Evolutionary conservation across 2,329 filamentous ascomycete genomes (phyloP).

Genomic region (Ophiostoma triangulosporum): DNA sequence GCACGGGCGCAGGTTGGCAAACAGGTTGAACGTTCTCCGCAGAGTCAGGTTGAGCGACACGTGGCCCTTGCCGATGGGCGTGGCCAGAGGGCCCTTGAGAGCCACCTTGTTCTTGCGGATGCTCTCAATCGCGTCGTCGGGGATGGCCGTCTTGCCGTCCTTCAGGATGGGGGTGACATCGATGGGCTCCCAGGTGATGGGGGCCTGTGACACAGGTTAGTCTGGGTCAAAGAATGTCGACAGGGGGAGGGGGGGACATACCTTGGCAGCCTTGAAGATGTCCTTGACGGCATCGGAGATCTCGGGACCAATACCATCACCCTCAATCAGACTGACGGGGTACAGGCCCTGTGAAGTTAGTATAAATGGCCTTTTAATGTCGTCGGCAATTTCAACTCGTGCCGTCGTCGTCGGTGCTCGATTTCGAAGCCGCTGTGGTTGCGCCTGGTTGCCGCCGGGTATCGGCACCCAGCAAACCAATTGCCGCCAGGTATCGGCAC

Average conservation of each 20-base stretch:
- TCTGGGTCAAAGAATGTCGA: slow-evolving; percentile 16
- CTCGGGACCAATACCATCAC: slow-evolving; percentile 96
- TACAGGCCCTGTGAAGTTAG: slow-evolving; percentile 60
- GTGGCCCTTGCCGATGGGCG: slow-evolving; percentile 95
- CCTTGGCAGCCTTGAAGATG: slow-evolving; percentile 91
- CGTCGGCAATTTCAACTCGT: background rate
- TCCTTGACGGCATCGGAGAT: slow-evolving; percentile 97
- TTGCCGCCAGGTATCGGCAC: no score
- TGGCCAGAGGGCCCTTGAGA: slow-evolving; percentile 96
- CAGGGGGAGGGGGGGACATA: slow-evolving; percentile 26
- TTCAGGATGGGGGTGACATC: slow-evolving; percentile 90
- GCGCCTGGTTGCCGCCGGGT: background rate
- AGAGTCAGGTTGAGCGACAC: slow-evolving; percentile 98
- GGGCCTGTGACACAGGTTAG: slow-evolving; percentile 46
- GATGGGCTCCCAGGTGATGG: slow-evolving; percentile 92
- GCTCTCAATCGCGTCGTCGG: slow-evolving; percentile 82
- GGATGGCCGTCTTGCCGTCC: slow-evolving; percentile 92
- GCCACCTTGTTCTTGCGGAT: slow-evolving; percentile 94
- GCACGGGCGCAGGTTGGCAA: slow-evolving; percentile 97
- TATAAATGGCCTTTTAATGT: background rate
- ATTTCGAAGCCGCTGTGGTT: background rate
- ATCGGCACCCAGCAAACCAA: no score
- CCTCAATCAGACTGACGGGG: slow-evolving; percentile 93
- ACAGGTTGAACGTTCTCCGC: slow-evolving; percentile 98
- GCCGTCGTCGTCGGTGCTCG: background rate